Evolutionary conservation across 1,139 yeast species (phyloP).

Genomic region (Pichia sp.): DNA sequence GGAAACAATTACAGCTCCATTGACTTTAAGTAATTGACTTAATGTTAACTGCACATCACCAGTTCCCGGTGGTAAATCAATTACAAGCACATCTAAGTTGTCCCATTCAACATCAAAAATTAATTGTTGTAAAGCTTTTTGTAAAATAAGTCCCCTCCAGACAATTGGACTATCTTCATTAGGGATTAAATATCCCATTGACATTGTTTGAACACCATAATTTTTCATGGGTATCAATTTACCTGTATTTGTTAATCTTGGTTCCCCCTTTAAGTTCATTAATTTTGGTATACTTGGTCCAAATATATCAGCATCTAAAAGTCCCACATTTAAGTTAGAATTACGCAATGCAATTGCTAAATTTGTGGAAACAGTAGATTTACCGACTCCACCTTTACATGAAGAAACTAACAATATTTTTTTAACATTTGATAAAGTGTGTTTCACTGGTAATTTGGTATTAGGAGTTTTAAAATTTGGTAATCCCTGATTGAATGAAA

Average conservation of each 20-base stretch:
- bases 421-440: slow-evolving; percentile 52
- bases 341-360: slow-evolving; percentile 56
- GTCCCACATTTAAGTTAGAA: slow-evolving; percentile 55
- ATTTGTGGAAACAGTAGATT: slow-evolving; percentile 57
- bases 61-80: slow-evolving; percentile 91
- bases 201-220: slow-evolving; percentile 79
- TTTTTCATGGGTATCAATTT: slow-evolving; percentile 64
- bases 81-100: slow-evolving; percentile 59
- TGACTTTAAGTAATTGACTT: slow-evolving; percentile 68
- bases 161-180: slow-evolving; percentile 67
- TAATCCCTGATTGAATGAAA: no score
- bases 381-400: slow-evolving; percentile 45
- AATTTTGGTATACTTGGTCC: slow-evolving; percentile 72
- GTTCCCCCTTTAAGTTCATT: slow-evolving; percentile 59
- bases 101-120: slow-evolving; percentile 80
- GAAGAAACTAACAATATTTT: slow-evolving; percentile 67
- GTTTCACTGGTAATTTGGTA: slow-evolving; percentile 51
- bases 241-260: slow-evolving; percentile 50
- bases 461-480: slow-evolving; percentile 42
- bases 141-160: slow-evolving; percentile 85
- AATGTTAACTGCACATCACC: slow-evolving; percentile 84
- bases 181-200: slow-evolving; percentile 76
- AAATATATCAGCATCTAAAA: slow-evolving; percentile 75
- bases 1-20: slow-evolving; percentile 77
- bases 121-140: slow-evolving; percentile 79